Evolutionary conservation across 1,284 basidiomycete genomes (phyloP), one percentile per base, ranked within the genome.

Genomic region (Sanghuangporus baumii): DNA sequence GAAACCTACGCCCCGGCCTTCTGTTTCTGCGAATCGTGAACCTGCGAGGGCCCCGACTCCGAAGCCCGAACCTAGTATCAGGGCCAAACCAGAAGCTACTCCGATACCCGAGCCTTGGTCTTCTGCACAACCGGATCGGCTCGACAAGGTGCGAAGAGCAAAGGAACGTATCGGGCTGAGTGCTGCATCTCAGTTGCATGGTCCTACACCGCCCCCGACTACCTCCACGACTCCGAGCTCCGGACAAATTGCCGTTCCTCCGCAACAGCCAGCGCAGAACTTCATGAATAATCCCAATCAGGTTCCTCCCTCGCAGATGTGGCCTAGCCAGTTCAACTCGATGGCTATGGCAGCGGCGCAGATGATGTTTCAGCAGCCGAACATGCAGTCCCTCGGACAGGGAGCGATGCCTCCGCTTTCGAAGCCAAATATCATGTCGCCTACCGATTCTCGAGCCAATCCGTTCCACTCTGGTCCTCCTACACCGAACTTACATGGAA

Each of bases 91-190:
- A 8, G 31, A 26, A 36, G 31, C 20, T 36, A 36, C 52, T 46
- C 20, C 47, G 5, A 18, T 26, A 12, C 12, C 38, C 9, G 40
- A 40, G 16, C 2, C 18, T 8, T 18, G 34, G 9, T 36, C 36
- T 1, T 5, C 26, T 37, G 14, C 23, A 46, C 38, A 20, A 26
- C 40, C 50, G 12, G 61, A 62, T 36, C 47, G 61, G 16, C 48
- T 62, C 26, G 61, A 56, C 6, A 48, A 23, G 20, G 14, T 62
- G 20, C 55, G 61, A 34, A 47, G 43, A 20, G 61, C 61, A 20
- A 57, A 58, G 37, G 61, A 46, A 46, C 61, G 23, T 55, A 59
- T 46, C 16, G 43, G 43, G 18, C 43, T 46, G 43, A 46, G 43
- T n/a, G 1, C 16, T 7, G 43, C n/a, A 41, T 41, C 43, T n/a